Conservation (phyloP, 1,284 basidiomycete species). For the Puccinia horiana region DNA sequence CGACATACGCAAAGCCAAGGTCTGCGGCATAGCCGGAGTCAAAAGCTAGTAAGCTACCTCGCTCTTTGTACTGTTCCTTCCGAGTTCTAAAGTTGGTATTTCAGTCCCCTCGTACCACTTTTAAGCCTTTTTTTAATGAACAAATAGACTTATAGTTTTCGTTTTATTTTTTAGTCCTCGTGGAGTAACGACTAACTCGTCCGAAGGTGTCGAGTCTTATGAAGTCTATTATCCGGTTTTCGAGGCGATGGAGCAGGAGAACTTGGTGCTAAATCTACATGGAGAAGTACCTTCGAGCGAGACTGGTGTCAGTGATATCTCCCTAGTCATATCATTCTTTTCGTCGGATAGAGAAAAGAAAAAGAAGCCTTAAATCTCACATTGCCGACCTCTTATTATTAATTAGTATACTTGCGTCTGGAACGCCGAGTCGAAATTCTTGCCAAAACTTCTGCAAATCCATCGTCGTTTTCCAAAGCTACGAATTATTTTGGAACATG, state of each 20-base stretch:
- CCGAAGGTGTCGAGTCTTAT: slow-evolving; percentile 94
- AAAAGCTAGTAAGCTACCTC: slow-evolving; percentile 47
- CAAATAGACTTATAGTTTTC: neutral
- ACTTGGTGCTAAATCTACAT: slow-evolving; percentile 93
- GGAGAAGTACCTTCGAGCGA: slow-evolving; percentile 94
- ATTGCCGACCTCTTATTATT: neutral
- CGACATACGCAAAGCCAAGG: slow-evolving; percentile 83
- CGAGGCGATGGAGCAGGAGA: slow-evolving; percentile 86
- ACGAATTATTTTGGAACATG: slow-evolving; percentile 96
- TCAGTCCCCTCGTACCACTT: neutral
- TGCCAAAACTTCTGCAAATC: slow-evolving; percentile 81
- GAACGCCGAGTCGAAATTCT: slow-evolving; percentile 88
- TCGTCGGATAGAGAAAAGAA: neutral
- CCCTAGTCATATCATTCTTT: neutral
- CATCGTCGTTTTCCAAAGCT: slow-evolving; percentile 85
- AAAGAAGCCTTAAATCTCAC: too few species aligned
- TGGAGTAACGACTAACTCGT: slow-evolving; percentile 97
- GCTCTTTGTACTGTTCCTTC: neutral
- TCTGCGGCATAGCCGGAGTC: slow-evolving; percentile 69
- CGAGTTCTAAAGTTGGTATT: neutral
- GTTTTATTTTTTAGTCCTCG: slow-evolving; percentile 64
- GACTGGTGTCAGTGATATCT: slow-evolving; percentile 65
- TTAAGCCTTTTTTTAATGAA: neutral
- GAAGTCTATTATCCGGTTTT: slow-evolving; percentile 93
- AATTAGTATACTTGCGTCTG: slow-evolving; percentile 82